Evolutionary conservation across 495 filamentous ascomycete genomes (phyloP).

Genomic region (Aspergillus steynii): DNA sequence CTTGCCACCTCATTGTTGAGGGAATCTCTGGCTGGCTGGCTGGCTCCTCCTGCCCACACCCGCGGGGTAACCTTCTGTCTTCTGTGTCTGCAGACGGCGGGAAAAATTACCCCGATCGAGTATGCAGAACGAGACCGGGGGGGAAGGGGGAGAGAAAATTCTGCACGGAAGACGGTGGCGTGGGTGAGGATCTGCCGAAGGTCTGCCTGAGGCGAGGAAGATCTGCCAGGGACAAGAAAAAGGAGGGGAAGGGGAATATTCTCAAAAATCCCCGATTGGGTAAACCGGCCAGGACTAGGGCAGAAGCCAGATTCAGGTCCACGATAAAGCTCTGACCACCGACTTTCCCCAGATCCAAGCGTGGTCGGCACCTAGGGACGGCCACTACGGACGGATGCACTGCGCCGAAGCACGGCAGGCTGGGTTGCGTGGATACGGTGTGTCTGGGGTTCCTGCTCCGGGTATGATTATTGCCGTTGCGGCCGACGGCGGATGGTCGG

Average conservation of each 20-base stretch:
- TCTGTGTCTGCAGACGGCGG: not conserved
- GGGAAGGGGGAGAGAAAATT: not conserved
- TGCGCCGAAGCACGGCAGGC: not conserved
- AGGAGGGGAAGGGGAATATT: not conserved
- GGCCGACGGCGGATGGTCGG: not conserved
- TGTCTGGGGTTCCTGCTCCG: too few relatives aligned
- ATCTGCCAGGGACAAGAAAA: not conserved
- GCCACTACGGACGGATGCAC: not conserved
- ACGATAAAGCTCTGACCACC: not conserved
- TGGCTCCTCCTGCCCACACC: too few relatives aligned
- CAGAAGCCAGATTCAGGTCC: not conserved
- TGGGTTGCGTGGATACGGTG: not conserved
- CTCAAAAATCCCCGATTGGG: not conserved
- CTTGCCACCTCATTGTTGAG: not conserved
- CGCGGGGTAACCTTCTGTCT: too few relatives aligned
- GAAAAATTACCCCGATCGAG: not conserved
- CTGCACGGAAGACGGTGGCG: not conserved
- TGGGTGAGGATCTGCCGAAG: not conserved
- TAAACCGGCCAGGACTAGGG: not conserved
- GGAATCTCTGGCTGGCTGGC: too few relatives aligned
- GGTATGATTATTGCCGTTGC: not conserved
- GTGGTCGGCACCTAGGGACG: not conserved
- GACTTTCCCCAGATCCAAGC: not conserved
- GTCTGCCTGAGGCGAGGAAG: not conserved
- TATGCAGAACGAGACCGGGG: not conserved